Conservation (phyloP, 2,329 filamentous ascomycete genomes). For the Huntiella moniliformis region DNA sequence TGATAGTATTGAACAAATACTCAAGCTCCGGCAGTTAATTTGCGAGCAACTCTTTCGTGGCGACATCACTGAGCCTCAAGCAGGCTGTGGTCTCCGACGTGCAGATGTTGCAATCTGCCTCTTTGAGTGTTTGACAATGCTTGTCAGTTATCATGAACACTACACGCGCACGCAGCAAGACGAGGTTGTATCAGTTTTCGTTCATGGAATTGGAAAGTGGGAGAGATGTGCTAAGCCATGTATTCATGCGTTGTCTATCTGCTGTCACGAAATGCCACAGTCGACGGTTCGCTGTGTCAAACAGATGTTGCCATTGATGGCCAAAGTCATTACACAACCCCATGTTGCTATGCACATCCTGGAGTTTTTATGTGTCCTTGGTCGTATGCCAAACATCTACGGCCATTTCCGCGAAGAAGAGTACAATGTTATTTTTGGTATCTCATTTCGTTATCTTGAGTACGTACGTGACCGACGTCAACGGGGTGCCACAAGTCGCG, state of each 20-base stretch:
- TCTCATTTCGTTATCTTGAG: slow-evolving; percentile 85
- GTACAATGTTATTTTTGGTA: slow-evolving; percentile 84
- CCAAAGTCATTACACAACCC: slow-evolving; percentile 85
- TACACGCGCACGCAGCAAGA: slow-evolving; percentile 76
- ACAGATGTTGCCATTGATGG: slow-evolving; percentile 79
- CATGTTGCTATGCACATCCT: slow-evolving; percentile 86
- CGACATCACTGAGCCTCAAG: slow-evolving; percentile 64
- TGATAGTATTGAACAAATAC: slow-evolving; percentile 54
- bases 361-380: slow-evolving; percentile 81
- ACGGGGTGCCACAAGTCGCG: slow-evolving; percentile 18
- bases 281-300: slow-evolving; percentile 75
- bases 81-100: slow-evolving; percentile 60
- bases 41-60: slow-evolving; percentile 69
- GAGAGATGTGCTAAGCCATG: slow-evolving; percentile 80
- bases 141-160: slow-evolving; percentile 75
- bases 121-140: slow-evolving; percentile 69
- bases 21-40: slow-evolving; percentile 53
- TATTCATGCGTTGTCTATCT: slow-evolving; percentile 86
- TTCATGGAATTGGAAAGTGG: slow-evolving; percentile 65
- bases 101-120: slow-evolving; percentile 79
- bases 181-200: slow-evolving; percentile 71
- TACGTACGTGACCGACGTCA: slow-evolving; percentile 55
- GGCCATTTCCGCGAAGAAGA: slow-evolving; percentile 82
- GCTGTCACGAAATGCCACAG: slow-evolving; percentile 80
- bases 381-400: slow-evolving; percentile 66